A percentile compares a stretch with the other conserved stretches of the same genome.
phyloP scores from a whole-genome alignment of 2,329 filamentous ascomycete species.

The Clarireedia hainanense region DNA sequence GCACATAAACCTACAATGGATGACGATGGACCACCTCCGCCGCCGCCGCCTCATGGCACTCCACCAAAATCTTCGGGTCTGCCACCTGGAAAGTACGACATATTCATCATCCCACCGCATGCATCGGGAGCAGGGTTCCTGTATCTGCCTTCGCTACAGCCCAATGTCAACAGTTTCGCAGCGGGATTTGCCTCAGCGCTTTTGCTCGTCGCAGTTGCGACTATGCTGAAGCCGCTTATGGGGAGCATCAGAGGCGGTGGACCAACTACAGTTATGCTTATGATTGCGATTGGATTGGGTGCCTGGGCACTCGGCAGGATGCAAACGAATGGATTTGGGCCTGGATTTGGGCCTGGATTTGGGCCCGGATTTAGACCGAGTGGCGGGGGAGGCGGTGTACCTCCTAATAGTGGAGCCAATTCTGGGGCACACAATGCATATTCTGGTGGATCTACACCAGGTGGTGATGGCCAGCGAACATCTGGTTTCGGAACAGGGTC shows the following conservation, averaged over 20 bases:
- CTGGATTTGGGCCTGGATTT: constrained; percentile 17
- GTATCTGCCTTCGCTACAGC: constrained; percentile 83
- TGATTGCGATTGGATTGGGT: constrained; percentile 64
- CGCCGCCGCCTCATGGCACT: constrained; percentile 78
- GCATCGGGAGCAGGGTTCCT: constrained; percentile 83
- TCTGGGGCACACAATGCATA: constrained; percentile 18
- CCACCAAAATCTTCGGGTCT: constrained; percentile 65
- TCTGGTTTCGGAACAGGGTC: constrained; percentile 3
- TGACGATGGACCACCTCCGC: constrained; percentile 43
- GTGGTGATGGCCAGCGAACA: constrained; percentile 8
- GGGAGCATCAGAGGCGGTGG: constrained; percentile 62
- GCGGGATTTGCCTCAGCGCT: constrained; percentile 77
- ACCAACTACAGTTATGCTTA: constrained; percentile 62
- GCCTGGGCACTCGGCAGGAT: constrained; percentile 71
- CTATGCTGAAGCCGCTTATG: constrained; percentile 64
- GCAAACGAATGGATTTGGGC: constrained; percentile 37
- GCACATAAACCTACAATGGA: constrained; percentile 4
- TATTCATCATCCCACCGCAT: constrained; percentile 92
- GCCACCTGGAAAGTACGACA: constrained; percentile 88
- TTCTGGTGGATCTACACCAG: constrained; percentile 20
- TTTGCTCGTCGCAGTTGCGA: constrained; percentile 63
- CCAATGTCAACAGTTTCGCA: constrained; percentile 83
- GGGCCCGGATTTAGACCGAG: constrained; percentile 26
- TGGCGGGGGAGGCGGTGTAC: constrained; percentile 14
- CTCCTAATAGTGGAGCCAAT: constrained; percentile 12